Conservation (phyloP, 1,284 basidiomycete species). For the Rhodotorula sp. region DNA sequence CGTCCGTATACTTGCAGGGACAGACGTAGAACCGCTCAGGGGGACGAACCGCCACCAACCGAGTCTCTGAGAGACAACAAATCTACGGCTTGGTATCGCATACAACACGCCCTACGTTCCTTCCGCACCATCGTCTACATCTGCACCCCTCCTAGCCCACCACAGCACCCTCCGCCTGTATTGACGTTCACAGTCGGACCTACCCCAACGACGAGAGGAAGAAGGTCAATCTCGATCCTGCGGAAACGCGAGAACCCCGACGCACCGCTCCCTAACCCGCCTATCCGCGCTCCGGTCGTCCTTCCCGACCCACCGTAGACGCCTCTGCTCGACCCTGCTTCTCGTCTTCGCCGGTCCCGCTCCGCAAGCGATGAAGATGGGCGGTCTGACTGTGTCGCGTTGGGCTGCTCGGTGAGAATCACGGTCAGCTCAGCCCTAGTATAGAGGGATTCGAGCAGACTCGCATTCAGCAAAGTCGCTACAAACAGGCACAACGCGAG, state of each 20-base stretch:
- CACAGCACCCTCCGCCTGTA: background rate
- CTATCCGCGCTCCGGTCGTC: background rate
- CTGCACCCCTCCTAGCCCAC: background rate
- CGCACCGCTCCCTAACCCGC: background rate
- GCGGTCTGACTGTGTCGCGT: background rate
- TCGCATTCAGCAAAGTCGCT: constrained; percentile 16
- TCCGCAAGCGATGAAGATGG: constrained; percentile 2
- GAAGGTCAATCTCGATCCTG: background rate
- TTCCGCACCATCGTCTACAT: background rate
- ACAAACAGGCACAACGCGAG: constrained; percentile 17
- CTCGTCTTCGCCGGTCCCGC: background rate
- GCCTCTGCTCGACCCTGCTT: background rate
- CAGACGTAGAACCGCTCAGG: no score
- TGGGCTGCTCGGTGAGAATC: background rate
- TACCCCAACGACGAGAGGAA: no score
- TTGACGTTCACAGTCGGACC: background rate
- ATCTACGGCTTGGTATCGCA: no score
- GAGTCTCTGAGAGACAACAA: no score
- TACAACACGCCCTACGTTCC: no score
- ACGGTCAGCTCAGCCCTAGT: background rate
- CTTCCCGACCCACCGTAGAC: background rate
- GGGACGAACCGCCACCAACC: no score
- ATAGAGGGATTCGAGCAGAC: background rate
- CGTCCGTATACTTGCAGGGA: no score
- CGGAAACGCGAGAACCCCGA: background rate